phyloP scores from a whole-genome alignment of 192 early-diverging fungal genomes.

The Spizellomyces punctatus region DNA sequence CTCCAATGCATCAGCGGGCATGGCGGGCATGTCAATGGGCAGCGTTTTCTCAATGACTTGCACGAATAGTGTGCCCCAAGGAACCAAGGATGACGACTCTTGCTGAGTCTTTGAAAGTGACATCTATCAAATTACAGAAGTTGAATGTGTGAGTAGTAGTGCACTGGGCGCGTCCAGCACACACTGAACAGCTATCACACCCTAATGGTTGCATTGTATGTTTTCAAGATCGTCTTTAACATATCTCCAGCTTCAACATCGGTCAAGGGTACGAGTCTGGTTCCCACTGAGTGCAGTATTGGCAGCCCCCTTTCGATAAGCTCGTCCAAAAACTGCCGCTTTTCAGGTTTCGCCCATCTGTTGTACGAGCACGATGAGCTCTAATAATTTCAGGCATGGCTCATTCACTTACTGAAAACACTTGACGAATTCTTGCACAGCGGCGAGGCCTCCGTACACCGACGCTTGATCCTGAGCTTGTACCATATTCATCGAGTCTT shows the following conservation, averaged over 20 bases:
- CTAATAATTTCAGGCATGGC: no score
- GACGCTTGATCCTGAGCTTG: constrained; percentile 63
- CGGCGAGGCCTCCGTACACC: constrained; percentile 78
- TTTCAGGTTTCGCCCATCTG: constrained; percentile 64
- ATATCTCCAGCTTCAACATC: constrained; percentile 80
- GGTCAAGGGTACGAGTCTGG: constrained; percentile 59
- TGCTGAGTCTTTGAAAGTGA: constrained; percentile 67
- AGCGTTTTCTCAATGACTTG: constrained; percentile 54
- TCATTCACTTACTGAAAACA: constrained; percentile 67
- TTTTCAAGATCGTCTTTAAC: constrained; percentile 83
- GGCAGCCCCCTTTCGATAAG: constrained; percentile 79
- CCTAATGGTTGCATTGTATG: constrained; percentile 75
- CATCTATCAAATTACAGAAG: constrained; percentile 16
- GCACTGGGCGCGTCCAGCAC: neutral
- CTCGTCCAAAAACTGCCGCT: constrained; percentile 68
- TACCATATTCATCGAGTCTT: constrained; percentile 64
- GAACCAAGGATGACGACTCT: constrained; percentile 68
- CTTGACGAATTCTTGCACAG: constrained; percentile 79
- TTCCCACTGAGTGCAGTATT: constrained; percentile 74
- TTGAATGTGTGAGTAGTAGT: neutral
- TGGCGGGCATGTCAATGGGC: constrained; percentile 20
- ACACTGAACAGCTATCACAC: constrained; percentile 8
- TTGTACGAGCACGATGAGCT: constrained; percentile 1
- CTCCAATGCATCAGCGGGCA: constrained; percentile 63
- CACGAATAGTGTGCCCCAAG: constrained; percentile 88